Evolutionary conservation across 2,329 filamentous ascomycete species (phyloP).

Genomic region (Colletotrichum echinochloae): DNA sequence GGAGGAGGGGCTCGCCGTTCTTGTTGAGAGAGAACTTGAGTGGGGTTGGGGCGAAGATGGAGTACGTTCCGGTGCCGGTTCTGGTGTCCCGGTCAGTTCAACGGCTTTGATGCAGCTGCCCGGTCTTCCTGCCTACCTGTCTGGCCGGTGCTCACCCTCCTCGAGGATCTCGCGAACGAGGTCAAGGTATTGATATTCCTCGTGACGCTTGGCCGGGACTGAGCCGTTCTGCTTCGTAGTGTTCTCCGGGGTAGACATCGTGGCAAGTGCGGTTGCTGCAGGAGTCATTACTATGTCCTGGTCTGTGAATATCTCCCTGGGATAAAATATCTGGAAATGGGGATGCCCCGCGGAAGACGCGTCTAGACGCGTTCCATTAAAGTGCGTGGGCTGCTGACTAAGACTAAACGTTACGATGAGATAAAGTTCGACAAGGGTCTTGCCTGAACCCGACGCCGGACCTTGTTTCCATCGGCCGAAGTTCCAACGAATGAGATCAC

Average conservation of each 20-base stretch:
- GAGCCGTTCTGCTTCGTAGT: conserved; percentile 26
- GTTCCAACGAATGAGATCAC: conserved; percentile 18
- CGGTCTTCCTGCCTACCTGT: conserved; percentile 67
- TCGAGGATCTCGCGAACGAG: conserved; percentile 87
- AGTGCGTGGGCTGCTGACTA: conserved; percentile 35
- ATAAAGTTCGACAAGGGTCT: conserved; percentile 22
- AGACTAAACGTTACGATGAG: neutral
- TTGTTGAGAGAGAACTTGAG: conserved; percentile 87
- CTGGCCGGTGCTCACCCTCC: conserved; percentile 87
- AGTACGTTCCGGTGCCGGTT: conserved; percentile 92
- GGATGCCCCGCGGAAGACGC: conserved; percentile 26
- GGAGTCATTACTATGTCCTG: conserved; percentile 22
- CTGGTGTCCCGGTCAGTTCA: conserved; percentile 55
- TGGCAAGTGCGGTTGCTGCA: conserved; percentile 21
- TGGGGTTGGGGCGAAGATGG: conserved; percentile 87
- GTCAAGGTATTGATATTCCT: conserved; percentile 94
- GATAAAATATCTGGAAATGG: neutral
- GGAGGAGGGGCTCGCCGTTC: conserved; percentile 74
- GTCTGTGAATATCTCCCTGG: neutral
- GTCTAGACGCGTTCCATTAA: conserved; percentile 33
- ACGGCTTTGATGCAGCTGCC: conserved; percentile 13
- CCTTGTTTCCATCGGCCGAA: conserved; percentile 34
- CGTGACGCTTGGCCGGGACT: conserved; percentile 62
- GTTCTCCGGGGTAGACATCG: conserved; percentile 22
- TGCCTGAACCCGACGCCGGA: conserved; percentile 17